Base-by-base conservation (phyloP, 805 yeast species). In the Pichia scutulata region DNA sequence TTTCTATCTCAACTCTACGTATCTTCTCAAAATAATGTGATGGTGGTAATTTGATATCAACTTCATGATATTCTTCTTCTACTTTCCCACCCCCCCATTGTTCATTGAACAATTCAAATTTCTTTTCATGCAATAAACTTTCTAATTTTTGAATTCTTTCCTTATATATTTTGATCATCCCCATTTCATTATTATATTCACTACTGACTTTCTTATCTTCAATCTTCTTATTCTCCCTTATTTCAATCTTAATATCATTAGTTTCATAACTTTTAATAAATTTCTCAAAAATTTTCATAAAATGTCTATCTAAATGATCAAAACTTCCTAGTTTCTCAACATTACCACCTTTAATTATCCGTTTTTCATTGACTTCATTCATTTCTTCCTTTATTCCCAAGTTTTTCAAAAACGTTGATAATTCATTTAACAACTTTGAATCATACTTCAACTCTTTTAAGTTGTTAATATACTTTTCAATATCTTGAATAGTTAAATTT, bases 81-180 rank as follows among this genome's bases (percentile, higher is more conserved):
- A 26, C 18, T 9, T 18, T 7, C 2, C n/a, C 18, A 24, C 24
- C n/a, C 12, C 23, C 43, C 22, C 25, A 16, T 18, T 24, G 14
- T 24, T 41, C 43, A 13, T 41, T 7, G 16, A 23, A 24, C 9
- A 24, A 24, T 41, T 75, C 75, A 59, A 75, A 80, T 55, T 79
- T 87, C 48, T 81, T 84, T 54, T 86, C 88, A 61, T 89, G 93
- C 16, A 89, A 67, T 39, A 89, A 66, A 49, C 79, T 83, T 57
- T 89, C 97, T 47, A 92, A 73, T 57, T 85, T 85, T 54, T 78
- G 80, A 40, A 92, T 86, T 48, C 96, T 70, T 12, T 78, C 66
- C 62, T 84, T 84, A 55, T 89, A 83, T 0, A 86, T 87, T 55
- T 74, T 74, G 12, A 84, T 68, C 13, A 76, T 59, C 41, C 74